Conservation (phyloP, 129 eudicot genomes). For the Glebionis coronaria region DNA sequence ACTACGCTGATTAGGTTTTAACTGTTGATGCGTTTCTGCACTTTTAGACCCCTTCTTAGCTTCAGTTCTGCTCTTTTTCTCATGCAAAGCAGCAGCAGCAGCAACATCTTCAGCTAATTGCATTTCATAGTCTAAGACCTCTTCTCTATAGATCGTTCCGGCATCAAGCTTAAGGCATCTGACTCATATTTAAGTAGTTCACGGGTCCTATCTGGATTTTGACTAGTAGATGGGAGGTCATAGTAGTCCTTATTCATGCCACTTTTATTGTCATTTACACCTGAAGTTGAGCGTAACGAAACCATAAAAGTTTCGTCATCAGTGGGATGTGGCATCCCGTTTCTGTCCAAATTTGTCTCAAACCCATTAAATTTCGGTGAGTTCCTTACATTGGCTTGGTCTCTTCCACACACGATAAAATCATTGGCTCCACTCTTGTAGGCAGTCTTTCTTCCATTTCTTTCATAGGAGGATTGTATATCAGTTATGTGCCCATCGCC, state of each 20-base stretch:
- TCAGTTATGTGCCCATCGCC: conserved; percentile 23
- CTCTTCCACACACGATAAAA: conserved; percentile 38
- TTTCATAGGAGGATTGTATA: too few relatives aligned
- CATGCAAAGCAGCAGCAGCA: too few relatives aligned
- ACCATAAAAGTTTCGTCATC: conserved; percentile 64
- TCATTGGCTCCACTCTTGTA: conserved; percentile 44
- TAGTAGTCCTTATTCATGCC: too few relatives aligned
- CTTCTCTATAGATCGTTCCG: conserved; percentile 65
- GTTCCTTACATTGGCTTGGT: conserved; percentile 40
- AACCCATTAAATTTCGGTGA: conserved; percentile 39
- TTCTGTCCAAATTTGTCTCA: too few relatives aligned
- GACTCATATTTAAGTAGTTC: conserved; percentile 58
- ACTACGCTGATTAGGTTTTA: too few relatives aligned
- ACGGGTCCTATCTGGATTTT: conserved; percentile 34
- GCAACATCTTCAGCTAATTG: too few relatives aligned
- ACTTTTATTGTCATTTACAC: conserved; percentile 38
- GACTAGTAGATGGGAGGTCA: conserved; percentile 44
- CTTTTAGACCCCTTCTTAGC: too few relatives aligned
- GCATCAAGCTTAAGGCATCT: conserved; percentile 72
- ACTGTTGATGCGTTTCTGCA: too few relatives aligned
- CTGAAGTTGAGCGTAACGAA: conserved; percentile 55
- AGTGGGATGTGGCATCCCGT: conserved; percentile 24
- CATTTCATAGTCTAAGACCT: conserved; percentile 62
- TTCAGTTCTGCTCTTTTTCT: too few relatives aligned
- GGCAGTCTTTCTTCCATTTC: conserved; percentile 49